Percentiles rank a stretch among this genome's conserved stretches.
These are phyloP conservation scores for Colletotrichum kahawae DNA, from an alignment of 2,329 filamentous ascomycete species.

Conservation along the genomic window DNA sequence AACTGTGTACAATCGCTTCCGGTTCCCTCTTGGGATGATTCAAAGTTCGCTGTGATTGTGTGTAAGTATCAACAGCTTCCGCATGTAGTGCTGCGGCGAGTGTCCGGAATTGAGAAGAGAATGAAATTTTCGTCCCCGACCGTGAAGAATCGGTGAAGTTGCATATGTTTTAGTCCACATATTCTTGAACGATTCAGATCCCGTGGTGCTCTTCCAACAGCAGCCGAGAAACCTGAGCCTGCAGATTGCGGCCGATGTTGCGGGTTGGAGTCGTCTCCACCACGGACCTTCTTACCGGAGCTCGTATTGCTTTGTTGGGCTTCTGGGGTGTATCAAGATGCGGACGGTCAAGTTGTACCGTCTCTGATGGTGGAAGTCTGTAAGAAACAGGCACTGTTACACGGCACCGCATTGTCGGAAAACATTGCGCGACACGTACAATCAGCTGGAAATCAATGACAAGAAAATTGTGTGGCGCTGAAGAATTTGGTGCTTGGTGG, in stretches of 20 bases:
- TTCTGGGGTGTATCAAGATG: background rate
- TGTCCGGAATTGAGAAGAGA: background rate
- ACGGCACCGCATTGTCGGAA: background rate
- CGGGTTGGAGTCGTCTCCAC: background rate
- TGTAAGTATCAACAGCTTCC: background rate
- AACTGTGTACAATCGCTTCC: background rate
- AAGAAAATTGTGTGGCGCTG: background rate
- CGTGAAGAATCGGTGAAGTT: fast-evolving
- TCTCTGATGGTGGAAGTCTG: background rate
- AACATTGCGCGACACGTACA: background rate
- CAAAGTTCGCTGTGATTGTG: background rate
- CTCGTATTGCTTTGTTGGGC: background rate
- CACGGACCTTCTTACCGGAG: fast-evolving
- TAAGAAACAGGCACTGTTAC: background rate
- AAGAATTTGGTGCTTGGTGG: background rate
- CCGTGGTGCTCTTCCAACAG: background rate
- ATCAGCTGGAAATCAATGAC: background rate
- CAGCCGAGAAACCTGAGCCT: background rate
- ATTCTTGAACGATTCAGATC: background rate
- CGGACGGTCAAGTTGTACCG: background rate
- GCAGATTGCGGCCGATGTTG: background rate
- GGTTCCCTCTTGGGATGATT: background rate
- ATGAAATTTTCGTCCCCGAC: background rate
- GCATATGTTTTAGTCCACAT: fast-evolving
- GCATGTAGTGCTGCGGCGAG: background rate